Conservation (phyloP, 2,329 filamentous ascomycete genomes). For the Aspergillus glaucus region DNA sequence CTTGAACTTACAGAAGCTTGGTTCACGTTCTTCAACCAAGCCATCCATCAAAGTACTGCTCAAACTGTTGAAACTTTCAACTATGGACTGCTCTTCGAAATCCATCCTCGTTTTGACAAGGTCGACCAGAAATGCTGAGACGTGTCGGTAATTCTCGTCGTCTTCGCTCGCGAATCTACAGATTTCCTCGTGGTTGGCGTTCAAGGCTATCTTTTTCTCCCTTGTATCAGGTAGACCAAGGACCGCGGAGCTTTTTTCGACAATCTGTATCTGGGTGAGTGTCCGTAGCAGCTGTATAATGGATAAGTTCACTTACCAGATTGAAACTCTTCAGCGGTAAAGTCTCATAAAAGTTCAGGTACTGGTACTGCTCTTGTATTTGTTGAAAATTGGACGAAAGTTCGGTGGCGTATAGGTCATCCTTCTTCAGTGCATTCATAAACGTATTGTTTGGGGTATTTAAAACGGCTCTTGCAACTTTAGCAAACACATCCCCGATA, state of each 20-base stretch:
- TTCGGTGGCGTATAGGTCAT: conserved; percentile 11
- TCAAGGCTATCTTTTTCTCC: conserved; percentile 12
- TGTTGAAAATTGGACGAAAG: conserved; percentile 10
- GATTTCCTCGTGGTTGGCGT: conserved; percentile 14
- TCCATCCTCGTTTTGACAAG: conserved; percentile 5
- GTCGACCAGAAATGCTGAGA: conserved; percentile 5
- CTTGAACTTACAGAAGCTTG: neutral
- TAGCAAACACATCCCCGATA: conserved; percentile 12
- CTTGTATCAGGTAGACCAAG: conserved; percentile 13
- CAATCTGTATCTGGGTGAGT: conserved; percentile 7
- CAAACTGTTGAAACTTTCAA: neutral
- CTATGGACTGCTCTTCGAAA: neutral
- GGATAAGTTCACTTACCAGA: conserved; percentile 2
- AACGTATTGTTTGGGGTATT: conserved; percentile 15
- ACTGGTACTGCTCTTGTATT: conserved; percentile 7
- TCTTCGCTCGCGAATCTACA: conserved; percentile 13
- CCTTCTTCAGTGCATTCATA: conserved; percentile 13
- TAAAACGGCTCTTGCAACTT: conserved; percentile 10
- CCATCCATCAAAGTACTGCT: neutral
- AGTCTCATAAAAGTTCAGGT: conserved; percentile 11
- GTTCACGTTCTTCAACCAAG: neutral
- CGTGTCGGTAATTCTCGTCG: conserved; percentile 8
- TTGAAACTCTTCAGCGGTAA: conserved; percentile 9
- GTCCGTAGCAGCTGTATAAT: neutral
- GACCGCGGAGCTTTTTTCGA: conserved; percentile 15